Conservation (phyloP, 176 grass and related monocot species). For the Oryza coarctata region DNA sequence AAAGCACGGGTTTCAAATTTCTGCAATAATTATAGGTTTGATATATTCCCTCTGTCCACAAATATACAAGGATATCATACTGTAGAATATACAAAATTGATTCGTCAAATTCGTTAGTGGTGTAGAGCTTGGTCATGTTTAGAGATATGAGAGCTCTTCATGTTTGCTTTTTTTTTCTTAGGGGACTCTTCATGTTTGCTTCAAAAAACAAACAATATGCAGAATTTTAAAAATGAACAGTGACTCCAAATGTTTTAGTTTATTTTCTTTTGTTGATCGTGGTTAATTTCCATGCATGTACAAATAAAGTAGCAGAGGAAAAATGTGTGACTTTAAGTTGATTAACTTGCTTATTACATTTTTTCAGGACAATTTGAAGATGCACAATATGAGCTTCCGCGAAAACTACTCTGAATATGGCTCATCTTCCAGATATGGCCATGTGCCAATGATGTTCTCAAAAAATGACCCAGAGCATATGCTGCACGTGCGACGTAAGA, state of each 20-base stretch:
- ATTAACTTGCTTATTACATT: background rate
- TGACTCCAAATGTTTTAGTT: background rate
- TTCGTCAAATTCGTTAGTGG: no score
- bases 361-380: conserved; percentile 43
- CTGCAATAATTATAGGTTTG: background rate
- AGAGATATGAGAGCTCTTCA: background rate
- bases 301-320: background rate
- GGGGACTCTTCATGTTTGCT: background rate
- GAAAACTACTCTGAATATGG: conserved; percentile 44
- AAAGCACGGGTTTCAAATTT: background rate
- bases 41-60: no score
- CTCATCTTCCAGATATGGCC: conserved; percentile 50
- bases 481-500: conserved; percentile 58
- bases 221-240: background rate
- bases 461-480: conserved; percentile 40
- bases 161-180: no score
- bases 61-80: no score
- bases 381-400: conserved; percentile 37
- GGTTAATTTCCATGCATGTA: background rate
- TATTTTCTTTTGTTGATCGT: background rate
- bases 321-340: background rate
- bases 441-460: conserved; percentile 39
- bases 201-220: background rate
- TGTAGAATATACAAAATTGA: no score
- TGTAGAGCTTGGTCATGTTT: no score